Evolutionary conservation across 495 filamentous ascomycete genomes (phyloP).

Genomic region (Lasiosphaeria ovina): DNA sequence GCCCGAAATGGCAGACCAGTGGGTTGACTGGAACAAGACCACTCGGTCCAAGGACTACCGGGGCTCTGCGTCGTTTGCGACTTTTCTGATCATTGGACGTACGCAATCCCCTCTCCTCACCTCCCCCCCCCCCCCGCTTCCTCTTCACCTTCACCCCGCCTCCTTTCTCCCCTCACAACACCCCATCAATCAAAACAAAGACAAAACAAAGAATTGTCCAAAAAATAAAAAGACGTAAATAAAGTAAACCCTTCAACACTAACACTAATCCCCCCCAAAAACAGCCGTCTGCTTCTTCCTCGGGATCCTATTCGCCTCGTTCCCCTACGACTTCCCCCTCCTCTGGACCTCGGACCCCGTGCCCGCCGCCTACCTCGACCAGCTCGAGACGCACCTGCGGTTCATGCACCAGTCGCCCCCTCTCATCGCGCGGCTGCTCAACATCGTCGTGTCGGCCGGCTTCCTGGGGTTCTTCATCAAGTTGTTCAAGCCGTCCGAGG

Average conservation of each 20-base stretch:
- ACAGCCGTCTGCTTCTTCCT: conserved; percentile 92
- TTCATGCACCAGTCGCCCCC: conserved; percentile 85
- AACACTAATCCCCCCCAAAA: background rate
- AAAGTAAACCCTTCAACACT: conserved; percentile 11
- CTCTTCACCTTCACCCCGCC: too few relatives aligned
- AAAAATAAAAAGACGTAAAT: too few relatives aligned
- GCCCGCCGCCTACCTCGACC: conserved; percentile 64
- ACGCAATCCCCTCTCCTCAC: conserved; percentile 32
- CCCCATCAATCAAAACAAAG: too few relatives aligned
- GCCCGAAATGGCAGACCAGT: conserved; percentile 28
- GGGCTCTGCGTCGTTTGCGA: conserved; percentile 68
- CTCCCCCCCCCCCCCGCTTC: background rate
- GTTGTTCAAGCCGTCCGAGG: conserved; percentile 85
- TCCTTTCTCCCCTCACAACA: too few relatives aligned
- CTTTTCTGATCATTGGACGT: conserved; percentile 95
- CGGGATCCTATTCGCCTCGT: conserved; percentile 93
- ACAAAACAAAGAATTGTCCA: too few relatives aligned
- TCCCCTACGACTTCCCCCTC: conserved; percentile 97
- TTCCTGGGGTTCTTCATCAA: conserved; percentile 89
- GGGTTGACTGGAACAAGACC: conserved; percentile 51
- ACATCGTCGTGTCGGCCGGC: conserved; percentile 86
- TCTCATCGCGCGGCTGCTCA: conserved; percentile 85
- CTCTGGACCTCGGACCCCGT: conserved; percentile 77
- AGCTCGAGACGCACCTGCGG: conserved; percentile 81
- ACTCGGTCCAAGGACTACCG: conserved; percentile 48